Evolutionary conservation across 2,329 filamentous ascomycete species (phyloP), one percentile per base, ranked within the genome.

Genomic region (Trichophyton equinum): DNA sequence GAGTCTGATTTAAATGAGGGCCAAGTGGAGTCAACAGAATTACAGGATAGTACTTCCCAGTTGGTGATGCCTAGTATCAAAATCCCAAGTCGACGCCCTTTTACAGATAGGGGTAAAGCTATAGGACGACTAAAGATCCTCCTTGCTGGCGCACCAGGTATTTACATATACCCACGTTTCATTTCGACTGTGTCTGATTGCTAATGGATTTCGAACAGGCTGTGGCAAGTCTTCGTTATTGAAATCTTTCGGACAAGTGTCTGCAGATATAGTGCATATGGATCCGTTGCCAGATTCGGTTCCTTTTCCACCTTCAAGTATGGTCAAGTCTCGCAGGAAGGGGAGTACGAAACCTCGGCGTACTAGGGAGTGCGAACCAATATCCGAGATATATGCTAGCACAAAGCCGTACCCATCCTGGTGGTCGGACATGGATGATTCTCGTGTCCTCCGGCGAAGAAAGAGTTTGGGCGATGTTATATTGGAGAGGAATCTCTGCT

Each of bases 41-140:
- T 72, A 2, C 68, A 70, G 30, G 73, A 75, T 62, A 73, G 76
- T 68, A 68, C 75, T 11, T 76, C 77, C n/a, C 91, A 97, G 73
- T 81, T 99, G n/a, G 89, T 99, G 63, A 99, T 99, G 94, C 94
- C 94, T 4, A 96, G 91, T 69, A 86, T 99, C 68, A 85, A 84
- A 64, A 94, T 99, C 83, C 92, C 94, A 2, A 88, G 84, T 63
- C 85, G 94, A 57, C 82, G 91, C 58, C 91, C 91, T 0, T 97
- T 97, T 72, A 96, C 94, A 0, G 84, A 88, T n/a, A 82, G 82
- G 55, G 94, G 94, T 15, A 92, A 87, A 75, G 81, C 81, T 38
- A 82, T 97, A 71, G 92, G 92, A 1, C 86, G 89, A 67, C 78
- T 97, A 60, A 97, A 95, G 76, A 78, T 97, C n/a, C 78, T 97